phyloP scores from a whole-genome alignment of 371 early-diverging fungal genomes.

The Lichtheimia corymbifera region DNA sequence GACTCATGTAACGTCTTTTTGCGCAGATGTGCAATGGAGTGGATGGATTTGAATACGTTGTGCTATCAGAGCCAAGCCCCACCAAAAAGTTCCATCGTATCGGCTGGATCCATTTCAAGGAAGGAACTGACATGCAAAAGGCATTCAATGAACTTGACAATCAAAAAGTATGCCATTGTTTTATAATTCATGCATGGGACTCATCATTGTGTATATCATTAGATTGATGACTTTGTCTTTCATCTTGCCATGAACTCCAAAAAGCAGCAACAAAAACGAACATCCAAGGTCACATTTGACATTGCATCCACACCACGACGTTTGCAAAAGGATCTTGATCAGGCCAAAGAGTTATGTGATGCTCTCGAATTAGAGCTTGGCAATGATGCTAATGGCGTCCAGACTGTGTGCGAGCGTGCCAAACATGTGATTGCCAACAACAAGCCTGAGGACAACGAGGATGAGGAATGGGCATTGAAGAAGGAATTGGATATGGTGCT shows the following conservation, averaged over 20 bases:
- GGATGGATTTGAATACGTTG: constrained; percentile 82
- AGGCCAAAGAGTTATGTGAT: constrained; percentile 55
- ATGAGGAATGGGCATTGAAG: constrained; percentile 41
- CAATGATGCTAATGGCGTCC: constrained; percentile 31
- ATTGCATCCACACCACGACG: constrained; percentile 63
- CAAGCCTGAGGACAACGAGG: constrained; percentile 17
- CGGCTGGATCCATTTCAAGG: constrained; percentile 91
- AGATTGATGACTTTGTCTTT: constrained; percentile 78
- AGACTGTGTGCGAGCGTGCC: constrained; percentile 33
- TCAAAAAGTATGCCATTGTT: constrained; percentile 25
- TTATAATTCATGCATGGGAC: background rate
- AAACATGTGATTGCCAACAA: constrained; percentile 30
- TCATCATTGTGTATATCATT: background rate
- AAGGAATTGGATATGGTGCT: constrained; percentile 80
- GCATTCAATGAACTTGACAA: constrained; percentile 68
- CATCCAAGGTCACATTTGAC: constrained; percentile 63
- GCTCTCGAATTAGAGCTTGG: constrained; percentile 67
- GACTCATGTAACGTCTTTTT: background rate
- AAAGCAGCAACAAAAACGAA: constrained; percentile 43
- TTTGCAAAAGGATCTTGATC: constrained; percentile 70
- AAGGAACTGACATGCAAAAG: constrained; percentile 77
- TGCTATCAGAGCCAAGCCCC: constrained; percentile 86
- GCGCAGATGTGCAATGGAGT: constrained; percentile 70
- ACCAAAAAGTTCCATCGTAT: constrained; percentile 83
- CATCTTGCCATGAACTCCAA: constrained; percentile 70